Evolutionary conservation across 1,139 yeast genomes (phyloP), one percentile per base, ranked within the genome.

Genomic region (Cylindricascospora bacillispora): DNA sequence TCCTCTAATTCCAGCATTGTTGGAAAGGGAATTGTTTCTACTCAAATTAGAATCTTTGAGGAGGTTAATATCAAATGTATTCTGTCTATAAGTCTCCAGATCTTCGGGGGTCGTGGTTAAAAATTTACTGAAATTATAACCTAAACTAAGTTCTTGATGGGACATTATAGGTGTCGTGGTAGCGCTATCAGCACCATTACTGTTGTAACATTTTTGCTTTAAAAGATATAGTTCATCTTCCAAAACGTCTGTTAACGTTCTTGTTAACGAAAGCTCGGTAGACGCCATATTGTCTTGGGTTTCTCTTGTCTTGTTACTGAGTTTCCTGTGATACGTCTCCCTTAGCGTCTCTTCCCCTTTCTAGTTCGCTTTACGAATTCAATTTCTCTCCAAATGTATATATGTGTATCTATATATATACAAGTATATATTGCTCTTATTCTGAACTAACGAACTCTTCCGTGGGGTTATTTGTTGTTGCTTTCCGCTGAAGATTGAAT

Each of bases 191-290:
- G 16, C 21, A 13, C 22, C 16, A 16, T 15, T 22, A 20, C 24
- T 18, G 38, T 41, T 29, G 10, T 37, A 42, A 18, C 21, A 18
- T 20, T 24, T 21, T 13, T 15, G 17, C 30, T 40, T 43, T 20
- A 67, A 54, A 44, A 65, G 73, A 40, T 68, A 69, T 33, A 75
- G 55, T 45, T 76, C 83, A 40, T 76, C 85, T 37, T 73, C 81
- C 60, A 71, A 62, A 25, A 70, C 65, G 41, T 71, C 79, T 21
- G 73, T 67, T 36, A 70, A 50, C 13, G 77, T 62, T 45, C 76
- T 64, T 24, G 35, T 39, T 30, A 47, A 34, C 15, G 43, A 35
- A 24, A 49, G 35, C 31, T 47, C 53, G 4, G 49, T 40, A 6
- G 53, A 43, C 6, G 51, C 41, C 53, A 47, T 47, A 14, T 13